Base-by-base conservation (phyloP, 331 rosid genomes). In the Arachis monticola region DNA sequence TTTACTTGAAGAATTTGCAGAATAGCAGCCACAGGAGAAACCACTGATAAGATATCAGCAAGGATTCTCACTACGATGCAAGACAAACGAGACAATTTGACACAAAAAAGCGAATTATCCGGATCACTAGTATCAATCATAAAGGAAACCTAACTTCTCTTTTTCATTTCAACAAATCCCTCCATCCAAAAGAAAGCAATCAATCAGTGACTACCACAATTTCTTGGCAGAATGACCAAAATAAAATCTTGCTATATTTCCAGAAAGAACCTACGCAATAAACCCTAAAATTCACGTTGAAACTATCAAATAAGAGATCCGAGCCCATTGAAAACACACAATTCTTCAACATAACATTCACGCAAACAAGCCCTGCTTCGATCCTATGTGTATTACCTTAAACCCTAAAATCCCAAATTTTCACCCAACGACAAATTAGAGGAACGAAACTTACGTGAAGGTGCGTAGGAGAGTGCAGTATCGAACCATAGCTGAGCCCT, bases 401-500 rank as follows among this genome's bases (percentile, higher is more conserved):
- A 50, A 41, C 10, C 45, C 68, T 70, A 9, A 56, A 35, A 63
- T 72, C 41, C 58, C 0, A 5, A 53, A 4, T 4, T 12, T 13
- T 53, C 1, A 4, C 11, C 22, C 17, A 51, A 22, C 0, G 45
- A 67, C 8, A 8, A 32, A 32, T 32, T 32, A 32, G 14, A 45
- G 12, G 63, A 63, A 8, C 4, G 67, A 45, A 53, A 65, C 93
- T 13, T 87, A 95, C 99, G 99, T 0, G 99, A 95, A 48, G 99
- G 99, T 11, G 96, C 99, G 51, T 92, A 87, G 9, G 90, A 12
- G 44, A 85, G 88, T 42, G 97, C 92, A 12, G 91, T 51, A 9
- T 86, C 90, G 79, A 95, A 95, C 97, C 99, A 95, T 76, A 85
- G 96, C 81, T 95, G 97, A 58, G 96, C 97, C 73, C 31, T 73